Evolutionary conservation across 2,329 filamentous ascomycete species (phyloP).

Genomic region (Claviceps sp.): DNA sequence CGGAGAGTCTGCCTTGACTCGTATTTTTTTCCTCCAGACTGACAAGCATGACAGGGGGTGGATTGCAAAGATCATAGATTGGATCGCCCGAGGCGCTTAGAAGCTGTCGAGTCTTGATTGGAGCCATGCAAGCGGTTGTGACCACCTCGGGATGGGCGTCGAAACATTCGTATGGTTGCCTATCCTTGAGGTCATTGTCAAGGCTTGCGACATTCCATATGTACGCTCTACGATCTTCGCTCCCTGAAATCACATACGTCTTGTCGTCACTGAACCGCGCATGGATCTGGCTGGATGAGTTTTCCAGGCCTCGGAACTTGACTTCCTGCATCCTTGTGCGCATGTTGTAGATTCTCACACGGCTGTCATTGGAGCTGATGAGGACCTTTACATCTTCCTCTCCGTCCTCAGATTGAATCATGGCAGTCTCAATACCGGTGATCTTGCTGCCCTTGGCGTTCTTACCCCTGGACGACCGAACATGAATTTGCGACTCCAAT

Average conservation of each 20-base stretch:
- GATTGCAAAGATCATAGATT: constrained; percentile 93
- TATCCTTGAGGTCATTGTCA: constrained; percentile 58
- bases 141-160: constrained; percentile 83
- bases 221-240: constrained; percentile 80
- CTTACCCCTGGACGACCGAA: constrained; percentile 81
- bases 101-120: constrained; percentile 61
- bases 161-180: constrained; percentile 75
- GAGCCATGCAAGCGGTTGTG: constrained; percentile 78
- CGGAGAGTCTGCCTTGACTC: constrained; percentile 27
- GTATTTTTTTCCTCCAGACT: constrained; percentile 51
- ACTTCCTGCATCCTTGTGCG: constrained; percentile 72
- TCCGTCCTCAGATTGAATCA: constrained; percentile 30
- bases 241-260: constrained; percentile 78
- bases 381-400: constrained; percentile 67
- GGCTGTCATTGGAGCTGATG: constrained; percentile 89
- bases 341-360: constrained; percentile 79
- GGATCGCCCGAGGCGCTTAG: constrained; percentile 76
- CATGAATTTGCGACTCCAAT: constrained; percentile 73
- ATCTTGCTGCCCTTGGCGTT: constrained; percentile 97
- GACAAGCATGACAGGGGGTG: constrained; percentile 72
- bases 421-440: constrained; percentile 74
- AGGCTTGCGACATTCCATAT: constrained; percentile 55
- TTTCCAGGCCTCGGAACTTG: constrained; percentile 87
- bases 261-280: constrained; percentile 82
- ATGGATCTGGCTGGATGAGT: constrained; percentile 78